Percentiles rank a stretch among this genome's conserved stretches.
phyloP scores from a whole-genome alignment of 176 grass and related monocot species.

The Aegilops bicornis region DNA sequence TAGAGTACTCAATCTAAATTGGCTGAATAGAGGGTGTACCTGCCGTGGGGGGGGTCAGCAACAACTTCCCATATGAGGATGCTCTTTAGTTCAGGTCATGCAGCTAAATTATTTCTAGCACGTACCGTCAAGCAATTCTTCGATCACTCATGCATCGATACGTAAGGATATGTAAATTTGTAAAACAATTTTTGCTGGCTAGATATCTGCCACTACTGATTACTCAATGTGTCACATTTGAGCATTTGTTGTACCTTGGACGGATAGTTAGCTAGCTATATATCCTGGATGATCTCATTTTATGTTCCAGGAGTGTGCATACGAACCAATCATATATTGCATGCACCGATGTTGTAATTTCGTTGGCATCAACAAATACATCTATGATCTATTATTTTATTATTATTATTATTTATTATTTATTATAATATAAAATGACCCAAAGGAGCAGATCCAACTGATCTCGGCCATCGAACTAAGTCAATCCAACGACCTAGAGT shows the following conservation, averaged over 20 bases:
- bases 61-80: neutral
- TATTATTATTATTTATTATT: no score
- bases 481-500: no score
- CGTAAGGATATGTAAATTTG: no score
- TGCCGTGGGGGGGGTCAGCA: neutral
- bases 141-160: neutral
- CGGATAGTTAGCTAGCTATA: neutral
- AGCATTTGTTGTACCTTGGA: neutral
- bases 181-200: neutral
- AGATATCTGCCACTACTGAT: neutral
- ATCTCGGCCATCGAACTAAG: no score
- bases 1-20: no score
- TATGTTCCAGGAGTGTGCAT: neutral
- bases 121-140: neutral
- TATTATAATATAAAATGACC: no score
- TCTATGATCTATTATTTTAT: no score
- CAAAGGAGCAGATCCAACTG: no score
- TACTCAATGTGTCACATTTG: neutral
- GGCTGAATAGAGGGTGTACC: neutral
- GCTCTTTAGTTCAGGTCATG: neutral
- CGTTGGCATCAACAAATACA: no score
- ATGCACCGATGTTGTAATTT: no score
- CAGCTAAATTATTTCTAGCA: neutral
- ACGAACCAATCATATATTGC: no score
- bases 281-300: neutral